phyloP scores from a whole-genome alignment of 257 asterid species.

The Striga asiatica region DNA sequence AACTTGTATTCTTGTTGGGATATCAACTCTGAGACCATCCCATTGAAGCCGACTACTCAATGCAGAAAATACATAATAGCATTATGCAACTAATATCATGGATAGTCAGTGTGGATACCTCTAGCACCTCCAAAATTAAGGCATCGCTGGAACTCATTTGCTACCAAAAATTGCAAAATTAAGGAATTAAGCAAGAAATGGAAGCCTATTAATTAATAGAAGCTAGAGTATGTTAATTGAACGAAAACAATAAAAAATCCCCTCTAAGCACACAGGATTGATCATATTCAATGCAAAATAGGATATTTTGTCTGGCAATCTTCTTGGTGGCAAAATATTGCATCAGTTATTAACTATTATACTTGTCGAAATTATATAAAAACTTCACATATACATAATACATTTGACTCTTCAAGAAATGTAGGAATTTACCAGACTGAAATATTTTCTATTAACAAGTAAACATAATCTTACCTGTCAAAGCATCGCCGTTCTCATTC shows the following conservation, averaged over 20 bases:
- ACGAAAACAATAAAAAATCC: background rate
- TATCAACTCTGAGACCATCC: background rate
- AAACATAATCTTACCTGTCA: constrained; percentile 44
- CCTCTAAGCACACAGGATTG: background rate
- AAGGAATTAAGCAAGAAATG: background rate
- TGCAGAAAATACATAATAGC: background rate
- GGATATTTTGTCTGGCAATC: no score
- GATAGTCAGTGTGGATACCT: background rate
- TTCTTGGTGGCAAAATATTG: no score
- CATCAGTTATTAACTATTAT: constrained; percentile 3
- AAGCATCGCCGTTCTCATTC: constrained; percentile 72
- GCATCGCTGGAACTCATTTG: background rate
- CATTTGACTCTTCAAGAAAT: background rate
- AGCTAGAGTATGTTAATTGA: background rate
- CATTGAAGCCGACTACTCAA: background rate
- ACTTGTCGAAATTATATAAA: background rate
- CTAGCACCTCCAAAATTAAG: background rate
- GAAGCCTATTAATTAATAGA: background rate
- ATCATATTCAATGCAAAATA: background rate
- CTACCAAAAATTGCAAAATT: background rate
- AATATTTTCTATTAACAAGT: background rate
- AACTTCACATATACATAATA: background rate
- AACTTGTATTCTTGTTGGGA: background rate
- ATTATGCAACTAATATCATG: background rate
- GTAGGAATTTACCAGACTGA: background rate